Evolutionary conservation across 306 rosid species (phyloP), one percentile per base, ranked within the genome.

Genomic region (Medicago truncatula): DNA sequence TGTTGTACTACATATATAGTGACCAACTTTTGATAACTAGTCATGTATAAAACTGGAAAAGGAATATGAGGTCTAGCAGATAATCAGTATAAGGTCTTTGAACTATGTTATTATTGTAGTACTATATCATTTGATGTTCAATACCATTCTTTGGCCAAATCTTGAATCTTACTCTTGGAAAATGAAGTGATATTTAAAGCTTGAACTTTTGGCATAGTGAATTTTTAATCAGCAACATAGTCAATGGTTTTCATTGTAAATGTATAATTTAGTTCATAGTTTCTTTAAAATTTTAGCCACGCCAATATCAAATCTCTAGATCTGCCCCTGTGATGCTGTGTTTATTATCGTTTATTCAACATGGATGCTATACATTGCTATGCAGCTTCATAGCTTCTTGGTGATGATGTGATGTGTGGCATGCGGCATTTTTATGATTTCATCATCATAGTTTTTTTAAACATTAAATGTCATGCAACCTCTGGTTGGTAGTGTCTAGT

Each of bases 341-440:
- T 74, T 61, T 46, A 16, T 50, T 40, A 5, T 62, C 7, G 52
- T 78, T 63, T 52, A 59, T 21, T 78, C 53, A 13, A 50, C 39
- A n/a, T 11, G 17, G 59, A 70, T 50, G 52, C 16, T 59, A 13
- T 78, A 47, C 39, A 58, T 60, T 53, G 10, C 44, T 54, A 53
- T 70, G 44, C 65, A 21, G 25, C 17, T 78, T 39, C 16, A 11
- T 44, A 14, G 16, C 31, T 56, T 76, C 59, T 52, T 52, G 21
- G 11, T n/a, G 68, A 57, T 54, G 49, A 76, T 67, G 14, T 67
- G 28, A 43, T 76, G 66, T 60, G 28, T 60, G 41, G 11, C 25
- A 36, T 61, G 39, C 7, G 6, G 5, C 23, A 7, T 40, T 21
- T 61, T 62, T 62, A n/a, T 23, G 77, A 23, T 16, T 71, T 61